These are phyloP conservation scores for Eleusine coracana DNA, from an alignment of 176 grass and related monocot species.

Conservation along the genomic window DNA sequence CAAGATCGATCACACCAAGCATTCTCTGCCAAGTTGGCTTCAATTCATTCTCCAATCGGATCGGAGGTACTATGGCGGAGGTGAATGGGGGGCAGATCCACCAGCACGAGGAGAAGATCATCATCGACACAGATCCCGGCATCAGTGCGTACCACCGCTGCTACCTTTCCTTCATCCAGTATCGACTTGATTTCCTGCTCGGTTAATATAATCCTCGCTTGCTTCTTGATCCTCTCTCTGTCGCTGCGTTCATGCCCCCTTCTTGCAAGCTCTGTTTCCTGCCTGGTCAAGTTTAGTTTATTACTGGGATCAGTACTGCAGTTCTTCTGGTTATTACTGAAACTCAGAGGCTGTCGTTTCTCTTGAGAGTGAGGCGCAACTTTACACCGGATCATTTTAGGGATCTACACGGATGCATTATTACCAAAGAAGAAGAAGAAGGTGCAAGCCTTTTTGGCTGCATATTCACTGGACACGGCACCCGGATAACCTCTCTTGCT, in stretches of 20 bases:
- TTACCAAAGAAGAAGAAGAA: too few relatives aligned
- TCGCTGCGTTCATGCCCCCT: too few relatives aligned
- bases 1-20: neutral
- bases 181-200: neutral
- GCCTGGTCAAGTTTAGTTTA: neutral
- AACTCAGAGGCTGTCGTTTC: neutral
- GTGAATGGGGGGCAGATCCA: conserved; percentile 40
- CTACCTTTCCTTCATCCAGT: neutral
- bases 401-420: too few relatives aligned
- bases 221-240: too few relatives aligned
- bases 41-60: too few relatives aligned
- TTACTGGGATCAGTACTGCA: neutral
- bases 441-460: too few relatives aligned
- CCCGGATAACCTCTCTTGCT: too few relatives aligned
- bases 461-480: too few relatives aligned
- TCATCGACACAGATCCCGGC: conserved; percentile 97
- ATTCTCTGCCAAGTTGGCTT: too few relatives aligned
- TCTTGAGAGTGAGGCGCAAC: neutral
- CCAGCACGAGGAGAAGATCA: conserved; percentile 57
- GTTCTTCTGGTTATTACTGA: neutral
- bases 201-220: neutral
- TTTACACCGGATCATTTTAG: neutral
- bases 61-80: neutral
- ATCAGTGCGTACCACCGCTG: conserved; percentile 50
- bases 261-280: neutral